Percentiles rank a stretch among this genome's conserved stretches.
These are phyloP conservation scores for Metschnikowia cubensis DNA, from an alignment of 805 yeast species.

Conservation along the genomic window DNA sequence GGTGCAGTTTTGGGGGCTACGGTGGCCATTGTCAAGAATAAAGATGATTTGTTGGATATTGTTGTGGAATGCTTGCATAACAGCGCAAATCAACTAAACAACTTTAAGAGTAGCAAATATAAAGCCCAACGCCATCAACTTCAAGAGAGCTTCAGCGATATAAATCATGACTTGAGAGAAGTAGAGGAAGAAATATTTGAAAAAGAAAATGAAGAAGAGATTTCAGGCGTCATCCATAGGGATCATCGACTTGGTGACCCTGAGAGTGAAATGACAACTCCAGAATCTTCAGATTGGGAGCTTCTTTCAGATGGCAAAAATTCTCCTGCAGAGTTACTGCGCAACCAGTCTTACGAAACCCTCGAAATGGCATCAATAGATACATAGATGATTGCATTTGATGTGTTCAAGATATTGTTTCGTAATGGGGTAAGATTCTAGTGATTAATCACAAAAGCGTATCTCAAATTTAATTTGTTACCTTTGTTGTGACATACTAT, in stretches of 20 bases:
- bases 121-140: background rate
- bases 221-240: background rate
- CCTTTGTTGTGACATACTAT: no score
- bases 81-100: background rate
- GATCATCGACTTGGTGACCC: background rate
- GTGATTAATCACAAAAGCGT: no score
- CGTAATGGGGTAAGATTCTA: no score
- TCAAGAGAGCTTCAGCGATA: background rate
- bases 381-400: background rate
- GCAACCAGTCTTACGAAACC: background rate
- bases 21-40: background rate
- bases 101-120: background rate
- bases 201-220: background rate
- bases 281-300: conserved; percentile 1
- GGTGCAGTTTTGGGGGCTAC: conserved; percentile 3
- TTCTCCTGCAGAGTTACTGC: background rate
- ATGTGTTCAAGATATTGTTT: no score
- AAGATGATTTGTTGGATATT: conserved; percentile 1
- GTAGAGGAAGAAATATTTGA: background rate
- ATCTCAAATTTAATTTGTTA: no score
- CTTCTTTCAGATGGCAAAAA: background rate
- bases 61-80: background rate
- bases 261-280: background rate
- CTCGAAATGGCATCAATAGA: background rate
- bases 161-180: no score